Percentiles rank a stretch among this genome's conserved stretches.
Evolutionary conservation across 2,329 filamentous ascomycete species (phyloP).

Genomic region (Aspergillus vadensis): DNA sequence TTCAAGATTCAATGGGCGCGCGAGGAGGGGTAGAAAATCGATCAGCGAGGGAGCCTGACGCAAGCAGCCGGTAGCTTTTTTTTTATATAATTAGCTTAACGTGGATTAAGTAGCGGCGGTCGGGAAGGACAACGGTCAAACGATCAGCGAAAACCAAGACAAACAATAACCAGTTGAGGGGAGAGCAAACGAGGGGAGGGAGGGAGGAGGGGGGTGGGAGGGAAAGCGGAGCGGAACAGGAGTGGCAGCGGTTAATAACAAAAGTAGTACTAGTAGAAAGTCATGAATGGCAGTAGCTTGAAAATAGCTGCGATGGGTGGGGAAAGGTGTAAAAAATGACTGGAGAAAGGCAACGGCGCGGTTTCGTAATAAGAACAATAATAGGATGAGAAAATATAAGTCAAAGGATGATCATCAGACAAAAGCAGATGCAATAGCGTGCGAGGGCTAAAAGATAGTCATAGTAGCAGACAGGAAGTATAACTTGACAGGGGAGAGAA

Average conservation of each 20-base stretch:
- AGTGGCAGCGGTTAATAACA: background rate
- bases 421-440: conserved; percentile 1
- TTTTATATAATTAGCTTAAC: conserved; percentile 14
- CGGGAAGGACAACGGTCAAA: conserved; percentile 11
- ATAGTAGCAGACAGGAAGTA: conserved; percentile 4
- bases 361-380: conserved; percentile 1
- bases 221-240: conserved; percentile 3
- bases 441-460: background rate
- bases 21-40: conserved; percentile 13
- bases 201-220: conserved; percentile 2
- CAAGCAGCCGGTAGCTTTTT: conserved; percentile 8
- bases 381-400: conserved; percentile 6
- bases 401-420: conserved; percentile 9
- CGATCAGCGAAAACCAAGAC: conserved; percentile 10
- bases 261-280: conserved; percentile 12
- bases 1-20: background rate
- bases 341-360: conserved; percentile 3
- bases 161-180: background rate
- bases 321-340: background rate
- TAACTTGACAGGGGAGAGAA: conserved; percentile 2
- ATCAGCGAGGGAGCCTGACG: conserved; percentile 1
- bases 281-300: conserved; percentile 10
- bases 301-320: conserved; percentile 5
- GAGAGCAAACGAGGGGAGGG: conserved; percentile 6
- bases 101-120: conserved; percentile 2